Conservation (phyloP, 78 protist species). For the Pelomyxa schiedti region DNA sequence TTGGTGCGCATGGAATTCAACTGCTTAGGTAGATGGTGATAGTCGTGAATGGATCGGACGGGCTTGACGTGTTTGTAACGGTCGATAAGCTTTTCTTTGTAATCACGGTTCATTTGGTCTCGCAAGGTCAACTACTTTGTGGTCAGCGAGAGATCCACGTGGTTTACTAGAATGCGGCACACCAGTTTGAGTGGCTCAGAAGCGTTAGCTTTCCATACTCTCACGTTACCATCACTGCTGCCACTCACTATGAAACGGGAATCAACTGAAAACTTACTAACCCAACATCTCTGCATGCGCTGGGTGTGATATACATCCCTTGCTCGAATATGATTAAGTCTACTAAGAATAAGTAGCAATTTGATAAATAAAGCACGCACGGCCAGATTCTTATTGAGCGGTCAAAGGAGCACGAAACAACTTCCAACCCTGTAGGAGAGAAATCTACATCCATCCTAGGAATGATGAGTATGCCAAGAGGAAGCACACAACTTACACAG, state of each 20-base stretch:
- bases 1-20: too few species aligned
- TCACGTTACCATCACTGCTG: conserved; percentile 65
- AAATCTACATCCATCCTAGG: conserved; percentile 67
- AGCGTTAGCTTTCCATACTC: conserved; percentile 83
- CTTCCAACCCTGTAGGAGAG: conserved; percentile 86
- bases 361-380: too few species aligned
- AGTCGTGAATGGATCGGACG: too few species aligned
- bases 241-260: conserved; percentile 73
- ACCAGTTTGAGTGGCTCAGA: background rate
- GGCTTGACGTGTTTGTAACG: too few species aligned
- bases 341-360: too few species aligned
- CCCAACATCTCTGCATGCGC: conserved; percentile 81
- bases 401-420: conserved; percentile 84
- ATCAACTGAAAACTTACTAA: conserved; percentile 60
- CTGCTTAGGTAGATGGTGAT: too few species aligned
- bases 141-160: too few species aligned
- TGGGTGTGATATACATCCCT: conserved; percentile 83
- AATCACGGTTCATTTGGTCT: too few species aligned
- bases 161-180: too few species aligned
- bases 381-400: conserved; percentile 75
- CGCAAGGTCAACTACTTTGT: too few species aligned
- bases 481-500: conserved; percentile 29
- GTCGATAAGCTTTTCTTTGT: too few species aligned
- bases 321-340: conserved; percentile 9
- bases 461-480: background rate